These are phyloP conservation scores for Elsinoe necatrix DNA, from an alignment of 2,329 filamentous ascomycete genomes.

Conservation along the genomic window DNA sequence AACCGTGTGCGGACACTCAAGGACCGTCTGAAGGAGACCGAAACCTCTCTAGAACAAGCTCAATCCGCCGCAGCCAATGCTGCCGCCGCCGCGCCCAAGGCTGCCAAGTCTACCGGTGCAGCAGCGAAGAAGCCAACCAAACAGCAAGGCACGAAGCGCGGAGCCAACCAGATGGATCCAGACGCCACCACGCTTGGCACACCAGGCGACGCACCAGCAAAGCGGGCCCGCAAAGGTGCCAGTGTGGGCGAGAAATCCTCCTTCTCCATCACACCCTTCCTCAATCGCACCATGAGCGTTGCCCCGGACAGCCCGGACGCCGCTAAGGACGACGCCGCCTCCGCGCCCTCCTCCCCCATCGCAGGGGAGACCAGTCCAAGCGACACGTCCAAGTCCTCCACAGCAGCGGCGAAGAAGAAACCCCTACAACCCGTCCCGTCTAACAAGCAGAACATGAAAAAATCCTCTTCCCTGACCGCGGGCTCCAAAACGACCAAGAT, in stretches of 20 bases:
- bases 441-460: conserved; percentile 35
- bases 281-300: conserved; percentile 63
- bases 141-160: conserved; percentile 35
- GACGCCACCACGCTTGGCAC: conserved; percentile 42
- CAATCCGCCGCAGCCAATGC: conserved; percentile 29
- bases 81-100: conserved; percentile 25
- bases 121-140: conserved; percentile 29
- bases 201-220: conserved; percentile 40
- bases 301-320: conserved; percentile 31
- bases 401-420: conserved; percentile 23
- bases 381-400: conserved; percentile 23
- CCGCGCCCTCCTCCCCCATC: conserved; percentile 19
- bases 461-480: conserved; percentile 31
- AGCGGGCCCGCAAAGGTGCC: conserved; percentile 45
- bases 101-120: conserved; percentile 26
- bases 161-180: conserved; percentile 37
- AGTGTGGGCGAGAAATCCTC: conserved; percentile 75
- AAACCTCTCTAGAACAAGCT: conserved; percentile 40
- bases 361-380: conserved; percentile 25
- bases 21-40: conserved; percentile 61
- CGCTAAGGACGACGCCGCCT: conserved; percentile 15
- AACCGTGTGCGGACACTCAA: conserved; percentile 62
- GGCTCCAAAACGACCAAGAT: conserved; percentile 33
- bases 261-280: conserved; percentile 89
- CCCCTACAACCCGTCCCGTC: conserved; percentile 38